A percentile compares a stretch with the other conserved stretches of the same genome.
These are phyloP conservation scores for Kluyveromyces aestuarii DNA, from an alignment of 805 yeast species.

Conservation along the genomic window DNA sequence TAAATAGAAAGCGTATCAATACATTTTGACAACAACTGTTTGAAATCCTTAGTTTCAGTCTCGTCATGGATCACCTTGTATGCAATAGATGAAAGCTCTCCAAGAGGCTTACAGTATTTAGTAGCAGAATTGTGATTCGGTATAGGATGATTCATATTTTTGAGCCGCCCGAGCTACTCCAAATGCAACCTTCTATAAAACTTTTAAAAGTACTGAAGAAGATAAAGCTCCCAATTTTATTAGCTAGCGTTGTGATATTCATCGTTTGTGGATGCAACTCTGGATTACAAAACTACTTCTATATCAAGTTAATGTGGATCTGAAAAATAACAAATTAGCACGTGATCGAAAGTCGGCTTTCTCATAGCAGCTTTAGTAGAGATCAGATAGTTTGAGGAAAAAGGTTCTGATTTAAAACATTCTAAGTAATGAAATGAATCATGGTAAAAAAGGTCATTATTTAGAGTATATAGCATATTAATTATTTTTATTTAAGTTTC, in stretches of 20 bases:
- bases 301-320: not conserved
- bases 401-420: no score
- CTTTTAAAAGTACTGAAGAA: no score
- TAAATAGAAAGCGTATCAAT: conserved; percentile 25
- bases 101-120: conserved; percentile 10
- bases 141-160: not conserved
- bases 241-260: not conserved
- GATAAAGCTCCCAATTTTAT: no score
- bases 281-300: not conserved
- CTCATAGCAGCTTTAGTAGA: no score
- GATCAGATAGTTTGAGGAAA: no score
- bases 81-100: conserved; percentile 14
- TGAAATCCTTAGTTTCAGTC: conserved; percentile 14
- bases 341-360: no score
- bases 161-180: not conserved
- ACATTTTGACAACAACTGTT: conserved; percentile 20
- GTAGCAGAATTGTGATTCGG: not conserved
- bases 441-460: no score
- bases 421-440: no score
- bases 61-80: conserved; percentile 18
- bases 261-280: not conserved
- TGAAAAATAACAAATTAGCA: not conserved
- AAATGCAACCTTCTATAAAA: no score
- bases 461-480: no score
- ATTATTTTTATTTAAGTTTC: no score